Evolutionary conservation across 805 yeast species (phyloP).

Genomic region (Yarrowia bubula): DNA sequence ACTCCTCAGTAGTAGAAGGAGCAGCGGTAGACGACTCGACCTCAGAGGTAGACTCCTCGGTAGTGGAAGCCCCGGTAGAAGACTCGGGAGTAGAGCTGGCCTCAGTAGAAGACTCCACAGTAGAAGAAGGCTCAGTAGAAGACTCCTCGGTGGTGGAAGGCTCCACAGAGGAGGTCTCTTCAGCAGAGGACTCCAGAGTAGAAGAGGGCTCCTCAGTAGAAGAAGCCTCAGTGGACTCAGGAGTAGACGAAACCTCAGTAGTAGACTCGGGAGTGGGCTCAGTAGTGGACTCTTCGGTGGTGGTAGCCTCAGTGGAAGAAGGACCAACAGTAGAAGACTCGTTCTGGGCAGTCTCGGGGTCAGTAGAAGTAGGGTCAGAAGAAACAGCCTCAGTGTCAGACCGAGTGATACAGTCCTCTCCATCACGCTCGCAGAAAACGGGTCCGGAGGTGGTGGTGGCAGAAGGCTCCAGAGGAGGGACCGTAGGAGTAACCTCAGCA

Average conservation of each 20-base stretch:
- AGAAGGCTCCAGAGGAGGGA: background rate
- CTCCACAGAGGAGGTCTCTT: background rate
- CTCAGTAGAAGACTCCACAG: background rate
- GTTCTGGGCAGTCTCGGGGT: background rate
- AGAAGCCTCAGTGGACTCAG: background rate
- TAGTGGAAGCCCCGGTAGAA: background rate
- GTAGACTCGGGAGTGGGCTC: background rate
- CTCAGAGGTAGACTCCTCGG: background rate
- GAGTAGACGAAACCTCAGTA: background rate
- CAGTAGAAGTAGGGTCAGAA: background rate
- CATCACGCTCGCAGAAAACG: background rate
- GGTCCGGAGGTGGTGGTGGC: background rate
- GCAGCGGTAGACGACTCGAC: background rate
- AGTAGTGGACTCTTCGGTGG: background rate
- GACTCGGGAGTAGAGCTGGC: background rate
- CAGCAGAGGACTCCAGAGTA: background rate
- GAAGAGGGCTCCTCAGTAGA: background rate
- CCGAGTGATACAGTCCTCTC: background rate
- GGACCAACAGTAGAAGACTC: background rate
- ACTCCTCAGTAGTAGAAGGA: background rate
- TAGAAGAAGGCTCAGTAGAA: background rate
- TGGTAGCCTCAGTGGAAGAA: background rate
- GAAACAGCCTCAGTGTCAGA: background rate
- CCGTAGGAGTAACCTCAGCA: background rate
- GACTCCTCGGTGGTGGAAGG: background rate